Conservation (phyloP, 2,329 filamentous ascomycete genomes). For the Fusarium sp. region DNA sequence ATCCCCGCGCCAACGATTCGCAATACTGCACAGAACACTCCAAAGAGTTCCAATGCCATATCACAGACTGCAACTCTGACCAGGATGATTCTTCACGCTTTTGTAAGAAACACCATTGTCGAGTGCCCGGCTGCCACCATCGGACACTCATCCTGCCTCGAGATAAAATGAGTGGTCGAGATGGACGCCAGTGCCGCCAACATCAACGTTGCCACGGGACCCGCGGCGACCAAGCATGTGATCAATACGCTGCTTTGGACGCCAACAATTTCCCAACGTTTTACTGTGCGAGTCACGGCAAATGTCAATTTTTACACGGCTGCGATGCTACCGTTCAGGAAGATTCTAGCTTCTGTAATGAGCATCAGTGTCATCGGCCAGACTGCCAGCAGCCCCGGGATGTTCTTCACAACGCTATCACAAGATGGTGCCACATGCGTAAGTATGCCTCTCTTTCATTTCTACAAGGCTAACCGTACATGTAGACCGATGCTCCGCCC, state of each 20-base stretch:
- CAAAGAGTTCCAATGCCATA: background rate
- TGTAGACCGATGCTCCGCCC: constrained; percentile 29
- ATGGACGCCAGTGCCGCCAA: background rate
- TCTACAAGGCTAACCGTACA: background rate
- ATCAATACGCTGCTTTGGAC: background rate
- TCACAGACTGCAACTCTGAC: constrained; percentile 1
- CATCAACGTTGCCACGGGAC: constrained; percentile 30
- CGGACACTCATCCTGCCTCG: background rate
- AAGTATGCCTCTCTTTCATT: background rate
- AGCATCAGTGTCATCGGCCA: constrained; percentile 24
- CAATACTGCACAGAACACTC: constrained; percentile 21
- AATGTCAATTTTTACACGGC: constrained; percentile 11
- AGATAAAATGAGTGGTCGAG: background rate
- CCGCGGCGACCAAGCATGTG: too few species aligned
- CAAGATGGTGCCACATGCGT: constrained; percentile 32
- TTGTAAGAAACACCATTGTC: constrained; percentile 26
- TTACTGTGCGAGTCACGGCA: constrained; percentile 28
- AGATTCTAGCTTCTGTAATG: constrained; percentile 12
- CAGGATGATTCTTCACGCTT: background rate
- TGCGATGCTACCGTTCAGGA: constrained; percentile 19
- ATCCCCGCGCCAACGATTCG: background rate
- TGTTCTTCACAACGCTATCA: background rate
- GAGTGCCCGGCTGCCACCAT: background rate
- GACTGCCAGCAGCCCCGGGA: constrained; percentile 21
- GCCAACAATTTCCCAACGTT: background rate